Percentiles rank a stretch among this genome's conserved stretches.
Evolutionary conservation across 257 asterid genomes (phyloP).

Genomic region (Solanum rostratum): DNA sequence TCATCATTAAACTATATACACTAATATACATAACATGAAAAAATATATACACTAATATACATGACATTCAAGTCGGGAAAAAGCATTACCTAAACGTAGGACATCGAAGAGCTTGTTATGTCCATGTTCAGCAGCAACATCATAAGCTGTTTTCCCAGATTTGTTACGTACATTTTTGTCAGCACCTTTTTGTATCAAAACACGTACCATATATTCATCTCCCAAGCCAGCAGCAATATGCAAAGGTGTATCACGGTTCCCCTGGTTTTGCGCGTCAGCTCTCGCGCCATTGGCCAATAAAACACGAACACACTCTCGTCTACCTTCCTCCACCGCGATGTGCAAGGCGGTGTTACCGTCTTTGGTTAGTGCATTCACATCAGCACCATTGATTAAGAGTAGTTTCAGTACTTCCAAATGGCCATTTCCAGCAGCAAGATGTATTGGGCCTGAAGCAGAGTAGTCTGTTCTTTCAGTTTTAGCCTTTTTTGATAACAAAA

Average conservation of each 20-base stretch:
- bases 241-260: conserved; percentile 53
- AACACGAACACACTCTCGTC: conserved; percentile 49
- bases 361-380: conserved; percentile 37
- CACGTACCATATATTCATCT: conserved; percentile 52
- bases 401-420: conserved; percentile 50
- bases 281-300: conserved; percentile 37
- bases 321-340: conserved; percentile 54
- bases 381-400: conserved; percentile 50
- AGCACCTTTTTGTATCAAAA: conserved; percentile 57
- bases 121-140: conserved; percentile 73
- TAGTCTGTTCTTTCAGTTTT: conserved; percentile 35
- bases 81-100: conserved; percentile 27
- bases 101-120: conserved; percentile 46
- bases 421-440: conserved; percentile 48
- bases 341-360: conserved; percentile 61
- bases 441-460: conserved; percentile 58
- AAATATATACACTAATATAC: too few species aligned
- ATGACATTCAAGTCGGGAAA: too few species aligned
- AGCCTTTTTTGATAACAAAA: conserved; percentile 45
- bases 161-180: conserved; percentile 50
- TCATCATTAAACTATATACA: too few species aligned
- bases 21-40: too few species aligned
- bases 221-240: conserved; percentile 48
- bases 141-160: conserved; percentile 50
- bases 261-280: conserved; percentile 14